Percentiles rank a stretch among this genome's conserved stretches.
phyloP scores from a whole-genome alignment of 768 basidiomycete genomes.

The Gymnopilus dilepis region DNA sequence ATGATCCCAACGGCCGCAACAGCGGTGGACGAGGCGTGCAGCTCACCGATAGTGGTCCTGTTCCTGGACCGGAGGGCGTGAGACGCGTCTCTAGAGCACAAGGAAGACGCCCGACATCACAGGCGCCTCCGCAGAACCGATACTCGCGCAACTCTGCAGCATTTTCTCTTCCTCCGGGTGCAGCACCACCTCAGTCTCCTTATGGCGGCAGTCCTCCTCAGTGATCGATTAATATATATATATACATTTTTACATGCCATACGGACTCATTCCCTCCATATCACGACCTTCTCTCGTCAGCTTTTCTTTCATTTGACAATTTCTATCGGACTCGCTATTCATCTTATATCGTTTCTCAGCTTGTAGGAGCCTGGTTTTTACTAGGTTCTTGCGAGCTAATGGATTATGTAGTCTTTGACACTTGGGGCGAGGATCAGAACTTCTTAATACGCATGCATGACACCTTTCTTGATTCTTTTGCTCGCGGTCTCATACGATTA shows the following conservation, averaged over 20 bases:
- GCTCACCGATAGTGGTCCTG: slow-evolving; percentile 83
- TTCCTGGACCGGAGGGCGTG: slow-evolving; percentile 78
- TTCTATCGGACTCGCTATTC: slow-evolving; percentile 28
- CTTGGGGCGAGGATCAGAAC: slow-evolving; percentile 17
- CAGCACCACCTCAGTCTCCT: slow-evolving; percentile 63
- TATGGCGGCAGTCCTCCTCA: slow-evolving; percentile 28
- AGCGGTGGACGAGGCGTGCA: slow-evolving; percentile 66
- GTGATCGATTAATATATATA: slow-evolving; percentile 24
- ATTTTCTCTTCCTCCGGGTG: slow-evolving; percentile 72
- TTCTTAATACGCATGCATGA: slow-evolving; percentile 18
- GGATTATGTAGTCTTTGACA: slow-evolving; percentile 20
- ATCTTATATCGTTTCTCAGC: slow-evolving; percentile 19
- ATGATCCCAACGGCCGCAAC: slow-evolving; percentile 34
- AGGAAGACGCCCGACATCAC: slow-evolving; percentile 63
- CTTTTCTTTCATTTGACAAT: slow-evolving; percentile 28
- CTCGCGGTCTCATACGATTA: slow-evolving; percentile 15
- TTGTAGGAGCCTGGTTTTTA: slow-evolving; percentile 16
- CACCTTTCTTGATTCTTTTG: slow-evolving; percentile 16
- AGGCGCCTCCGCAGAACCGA: slow-evolving; percentile 65
- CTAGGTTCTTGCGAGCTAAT: slow-evolving; percentile 18
- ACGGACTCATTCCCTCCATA: slow-evolving; percentile 22
- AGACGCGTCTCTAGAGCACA: slow-evolving; percentile 74
- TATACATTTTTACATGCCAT: slow-evolving; percentile 20
- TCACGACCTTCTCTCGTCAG: slow-evolving; percentile 16
- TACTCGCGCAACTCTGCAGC: slow-evolving; percentile 68